These are phyloP conservation scores for Wickerhamomyces tratensis DNA, from an alignment of 805 yeast genomes.

Conservation along the genomic window DNA sequence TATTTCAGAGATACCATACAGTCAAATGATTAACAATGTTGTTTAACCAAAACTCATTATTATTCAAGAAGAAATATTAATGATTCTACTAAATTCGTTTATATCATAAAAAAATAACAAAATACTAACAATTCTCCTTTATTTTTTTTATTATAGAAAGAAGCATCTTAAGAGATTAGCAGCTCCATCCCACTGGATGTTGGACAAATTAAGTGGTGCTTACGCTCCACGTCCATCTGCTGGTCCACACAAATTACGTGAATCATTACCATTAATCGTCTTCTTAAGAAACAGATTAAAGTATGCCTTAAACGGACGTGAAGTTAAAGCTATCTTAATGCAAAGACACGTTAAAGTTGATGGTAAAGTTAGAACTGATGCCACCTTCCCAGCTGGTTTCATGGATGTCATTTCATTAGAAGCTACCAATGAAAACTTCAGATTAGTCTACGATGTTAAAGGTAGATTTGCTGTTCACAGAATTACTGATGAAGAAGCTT, in stretches of 20 bases:
- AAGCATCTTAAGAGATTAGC: constrained; percentile 87
- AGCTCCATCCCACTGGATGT: constrained; percentile 95
- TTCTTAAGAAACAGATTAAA: constrained; percentile 82
- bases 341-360: constrained; percentile 84
- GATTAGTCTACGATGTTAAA: constrained; percentile 79
- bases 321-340: constrained; percentile 79
- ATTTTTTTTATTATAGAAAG: constrained; percentile 37
- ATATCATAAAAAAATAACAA: not conserved
- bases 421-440: constrained; percentile 87
- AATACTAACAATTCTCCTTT: constrained; percentile 1
- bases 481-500: constrained; percentile 82
- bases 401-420: constrained; percentile 83
- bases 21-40: too few relatives aligned
- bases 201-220: constrained; percentile 86
- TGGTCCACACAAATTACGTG: constrained; percentile 88
- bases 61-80: too few relatives aligned
- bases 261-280: constrained; percentile 74
- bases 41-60: too few relatives aligned
- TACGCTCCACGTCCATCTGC: constrained; percentile 89
- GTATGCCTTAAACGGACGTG: constrained; percentile 85
- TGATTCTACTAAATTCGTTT: too few relatives aligned
- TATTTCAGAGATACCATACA: too few relatives aligned
- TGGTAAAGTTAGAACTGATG: constrained; percentile 84
- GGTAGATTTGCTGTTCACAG: constrained; percentile 91
- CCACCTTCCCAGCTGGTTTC: constrained; percentile 87